Evolutionary conservation across 2,329 filamentous ascomycete genomes (phyloP), one percentile per base, ranked within the genome.

Genomic region (Fusarium floridanum): DNA sequence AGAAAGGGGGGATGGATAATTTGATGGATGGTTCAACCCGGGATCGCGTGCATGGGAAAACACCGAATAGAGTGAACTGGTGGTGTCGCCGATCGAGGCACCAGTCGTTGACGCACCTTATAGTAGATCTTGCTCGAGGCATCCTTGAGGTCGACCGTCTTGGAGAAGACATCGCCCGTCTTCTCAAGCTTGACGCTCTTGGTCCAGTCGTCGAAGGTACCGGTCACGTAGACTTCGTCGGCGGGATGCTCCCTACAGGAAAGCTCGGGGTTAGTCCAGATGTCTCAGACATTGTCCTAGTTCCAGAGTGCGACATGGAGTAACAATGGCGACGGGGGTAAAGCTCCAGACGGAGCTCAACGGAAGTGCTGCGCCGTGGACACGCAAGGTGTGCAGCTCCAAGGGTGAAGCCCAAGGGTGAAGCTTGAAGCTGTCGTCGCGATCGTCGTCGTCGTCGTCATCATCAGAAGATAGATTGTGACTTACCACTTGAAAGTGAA

Each of bases 141-240:
- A 65, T 90, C 86, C 60, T 92, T 87, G 37, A 98, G 88, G 63
- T 90, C 86, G 70, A 99, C 95, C 37, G 91, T 90, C 88, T 98
- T 98, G 84, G 93, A 88, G 84, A 97, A 97, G 78, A 88, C 79
- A 74, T 91, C 87, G 81, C 89, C 93, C 45, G 91, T 88, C 85
- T 94, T 95, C 57, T 95, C 91, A 67, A 99, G 89, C 86, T 93
- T 90, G 83, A 96, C 90, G 66, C 91, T 95, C 88, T 97, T 96
- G 77, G 90, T 89, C 97, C 97, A 99, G 86, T 94, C 90, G 85
- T 98, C 96, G 82, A 98, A 98, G 73, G 94, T 96, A 82, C 97
- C 97, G 45, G 96, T 98, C 78, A 98, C 97, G 84, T 93, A 96
- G 83, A 98, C 96, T 82, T 97, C 93, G 77, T 92, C 89, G 82